A percentile compares a stretch with the other conserved stretches of the same genome.
Conservation (phyloP, 2,329 filamentous ascomycete genomes). For the Sphaerulina populicola region DNA sequence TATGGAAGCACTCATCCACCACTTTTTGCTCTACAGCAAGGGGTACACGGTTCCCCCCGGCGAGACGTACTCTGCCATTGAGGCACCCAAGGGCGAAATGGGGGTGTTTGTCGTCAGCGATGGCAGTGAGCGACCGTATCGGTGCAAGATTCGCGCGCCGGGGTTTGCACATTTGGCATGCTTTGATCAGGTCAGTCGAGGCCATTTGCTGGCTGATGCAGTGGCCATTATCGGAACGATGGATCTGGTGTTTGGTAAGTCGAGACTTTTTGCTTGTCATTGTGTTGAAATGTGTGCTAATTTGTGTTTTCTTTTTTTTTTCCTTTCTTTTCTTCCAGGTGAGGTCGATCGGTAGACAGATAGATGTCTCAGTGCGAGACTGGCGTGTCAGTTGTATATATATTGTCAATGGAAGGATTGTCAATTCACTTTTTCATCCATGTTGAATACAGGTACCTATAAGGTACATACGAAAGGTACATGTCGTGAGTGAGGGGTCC, state of each 20-base stretch:
- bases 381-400: too few relatives aligned
- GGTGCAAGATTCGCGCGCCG: conserved; percentile 93
- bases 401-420: too few relatives aligned
- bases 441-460: too few relatives aligned
- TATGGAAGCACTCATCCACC: conserved; percentile 99
- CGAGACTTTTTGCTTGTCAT: background rate
- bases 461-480: too few relatives aligned
- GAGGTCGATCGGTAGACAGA: background rate
- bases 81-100: conserved; percentile 99
- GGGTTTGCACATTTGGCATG: conserved; percentile 91
- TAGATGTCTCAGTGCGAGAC: too few relatives aligned
- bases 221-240: conserved; percentile 76
- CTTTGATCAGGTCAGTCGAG: conserved; percentile 87
- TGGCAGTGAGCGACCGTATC: conserved; percentile 89
- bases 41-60: conserved; percentile 94
- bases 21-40: conserved; percentile 98
- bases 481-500: too few relatives aligned
- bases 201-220: conserved; percentile 89
- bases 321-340: background rate
- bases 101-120: conserved; percentile 94
- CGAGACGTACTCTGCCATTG: conserved; percentile 95
- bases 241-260: conserved; percentile 63
- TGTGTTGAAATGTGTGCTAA: background rate
- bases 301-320: too few relatives aligned
- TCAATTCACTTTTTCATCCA: too few relatives aligned